phyloP scores from a whole-genome alignment of 345 rosid genomes.

The Isatis tinctoria region DNA sequence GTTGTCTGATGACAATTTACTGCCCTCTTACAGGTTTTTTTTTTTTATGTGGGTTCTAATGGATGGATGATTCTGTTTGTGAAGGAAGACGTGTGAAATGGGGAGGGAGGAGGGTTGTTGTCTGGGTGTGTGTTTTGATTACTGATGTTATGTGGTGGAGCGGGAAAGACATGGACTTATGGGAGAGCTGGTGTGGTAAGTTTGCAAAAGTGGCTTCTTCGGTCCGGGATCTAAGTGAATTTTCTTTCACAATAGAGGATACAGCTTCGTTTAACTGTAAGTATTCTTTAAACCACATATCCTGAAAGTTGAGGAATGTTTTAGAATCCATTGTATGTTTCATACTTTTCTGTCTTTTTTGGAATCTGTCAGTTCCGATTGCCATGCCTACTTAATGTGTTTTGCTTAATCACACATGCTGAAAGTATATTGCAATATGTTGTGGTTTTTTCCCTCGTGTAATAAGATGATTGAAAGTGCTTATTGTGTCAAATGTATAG shows the following conservation, averaged over 20 bases:
- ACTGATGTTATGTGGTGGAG: conserved; percentile 53
- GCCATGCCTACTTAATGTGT: background rate
- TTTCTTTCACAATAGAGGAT: conserved; percentile 55
- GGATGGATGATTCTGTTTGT: conserved; percentile 26
- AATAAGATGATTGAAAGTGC: background rate
- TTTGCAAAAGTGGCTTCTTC: conserved; percentile 57
- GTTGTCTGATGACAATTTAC: background rate
- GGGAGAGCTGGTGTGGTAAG: conserved; percentile 46
- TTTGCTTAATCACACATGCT: background rate
- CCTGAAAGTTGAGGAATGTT: background rate
- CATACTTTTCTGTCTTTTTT: background rate
- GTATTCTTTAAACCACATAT: conserved; percentile 31
- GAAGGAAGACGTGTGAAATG: conserved; percentile 14
- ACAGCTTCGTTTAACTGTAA: conserved; percentile 62
- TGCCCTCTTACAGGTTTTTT: background rate
- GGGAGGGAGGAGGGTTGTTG: conserved; percentile 8
- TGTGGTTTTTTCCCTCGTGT: background rate
- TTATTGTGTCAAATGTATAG: conserved; percentile 38
- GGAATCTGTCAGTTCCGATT: background rate
- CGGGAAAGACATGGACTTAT: conserved; percentile 59
- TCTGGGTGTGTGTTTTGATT: background rate
- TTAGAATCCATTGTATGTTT: background rate
- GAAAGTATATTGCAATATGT: background rate
- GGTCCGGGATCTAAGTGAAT: conserved; percentile 64
- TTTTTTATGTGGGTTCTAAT: conserved; percentile 10